A percentile compares a stretch with the other conserved stretches of the same genome.
Conservation (phyloP, 345 rosid species). For the Eucalyptus leucophloia region DNA sequence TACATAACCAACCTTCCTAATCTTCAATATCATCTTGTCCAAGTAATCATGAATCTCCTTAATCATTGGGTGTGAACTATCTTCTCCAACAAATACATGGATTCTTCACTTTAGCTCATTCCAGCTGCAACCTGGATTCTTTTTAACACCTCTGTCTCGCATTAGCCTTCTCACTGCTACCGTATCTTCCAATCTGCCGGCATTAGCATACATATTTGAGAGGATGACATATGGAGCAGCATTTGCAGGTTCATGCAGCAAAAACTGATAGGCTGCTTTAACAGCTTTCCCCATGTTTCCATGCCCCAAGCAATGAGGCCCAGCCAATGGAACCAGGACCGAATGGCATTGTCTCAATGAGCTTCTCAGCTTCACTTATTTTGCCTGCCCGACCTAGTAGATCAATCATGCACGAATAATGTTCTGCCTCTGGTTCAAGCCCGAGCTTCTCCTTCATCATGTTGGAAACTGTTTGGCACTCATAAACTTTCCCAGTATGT, state of each 20-base stretch:
- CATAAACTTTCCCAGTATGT: conserved; percentile 61
- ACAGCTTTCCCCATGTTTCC: conserved; percentile 54
- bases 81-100: conserved; percentile 82
- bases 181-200: conserved; percentile 65
- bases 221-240: conserved; percentile 79
- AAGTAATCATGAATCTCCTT: conserved; percentile 39
- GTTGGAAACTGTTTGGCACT: conserved; percentile 46
- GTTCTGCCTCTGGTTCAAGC: conserved; percentile 75
- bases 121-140: conserved; percentile 92
- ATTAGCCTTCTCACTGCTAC: conserved; percentile 55
- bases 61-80: conserved; percentile 74
- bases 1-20: conserved; percentile 63
- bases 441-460: conserved; percentile 54
- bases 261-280: conserved; percentile 56
- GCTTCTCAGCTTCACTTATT: conserved; percentile 61
- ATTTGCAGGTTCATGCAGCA: conserved; percentile 56
- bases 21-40: conserved; percentile 53
- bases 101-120: conserved; percentile 48
- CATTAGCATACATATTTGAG: conserved; percentile 64
- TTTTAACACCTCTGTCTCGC: conserved; percentile 67
- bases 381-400: conserved; percentile 74
- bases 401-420: conserved; percentile 89
- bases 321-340: conserved; percentile 50
- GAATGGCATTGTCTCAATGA: conserved; percentile 65
- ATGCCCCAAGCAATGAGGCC: conserved; percentile 84